Conservation (phyloP, 768 basidiomycete species). For the Saitozyma podzolica region DNA sequence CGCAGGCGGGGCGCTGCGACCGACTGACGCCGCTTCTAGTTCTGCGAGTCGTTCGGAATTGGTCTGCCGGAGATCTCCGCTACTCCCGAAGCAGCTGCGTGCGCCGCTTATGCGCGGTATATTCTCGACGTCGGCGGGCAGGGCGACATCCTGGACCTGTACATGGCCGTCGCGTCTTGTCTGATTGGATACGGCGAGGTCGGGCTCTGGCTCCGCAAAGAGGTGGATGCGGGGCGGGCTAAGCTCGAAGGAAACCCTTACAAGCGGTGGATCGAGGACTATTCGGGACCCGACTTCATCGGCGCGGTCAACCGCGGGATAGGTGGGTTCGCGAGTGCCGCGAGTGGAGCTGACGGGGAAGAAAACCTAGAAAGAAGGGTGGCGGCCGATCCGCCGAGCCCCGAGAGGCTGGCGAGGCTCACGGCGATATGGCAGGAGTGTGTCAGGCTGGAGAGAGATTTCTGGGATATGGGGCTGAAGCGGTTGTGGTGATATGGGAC, state of each 20-base stretch:
- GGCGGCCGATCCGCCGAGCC: constrained; percentile 65
- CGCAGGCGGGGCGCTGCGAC: neutral
- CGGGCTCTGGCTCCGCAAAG: constrained; percentile 74
- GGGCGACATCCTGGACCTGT: constrained; percentile 70
- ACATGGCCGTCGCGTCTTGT: constrained; percentile 83
- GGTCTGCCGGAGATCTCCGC: constrained; percentile 62
- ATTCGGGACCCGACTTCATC: constrained; percentile 71
- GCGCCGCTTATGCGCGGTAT: constrained; percentile 83
- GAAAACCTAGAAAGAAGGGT: constrained; percentile 73
- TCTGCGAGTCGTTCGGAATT: constrained; percentile 72
- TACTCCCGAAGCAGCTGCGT: constrained; percentile 68
- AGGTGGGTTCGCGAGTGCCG: constrained; percentile 57
- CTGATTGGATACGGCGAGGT: constrained; percentile 90
- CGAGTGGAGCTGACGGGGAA: constrained; percentile 45
- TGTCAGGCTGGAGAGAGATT: constrained; percentile 73
- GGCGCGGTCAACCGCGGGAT: constrained; percentile 70
- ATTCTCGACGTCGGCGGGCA: constrained; percentile 75
- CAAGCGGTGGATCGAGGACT: constrained; percentile 61
- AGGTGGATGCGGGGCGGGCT: constrained; percentile 57
- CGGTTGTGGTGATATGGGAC: neutral
- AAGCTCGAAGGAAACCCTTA: constrained; percentile 77
- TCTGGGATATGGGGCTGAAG: constrained; percentile 75
- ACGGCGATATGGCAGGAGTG: constrained; percentile 71
- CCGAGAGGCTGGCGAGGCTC: constrained; percentile 65
- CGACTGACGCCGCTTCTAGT: constrained; percentile 44